A percentile compares a stretch with the other conserved stretches of the same genome.
These are phyloP conservation scores for Sporothrix euskadiensis DNA, from an alignment of 2,329 filamentous ascomycete genomes.

Conservation along the genomic window DNA sequence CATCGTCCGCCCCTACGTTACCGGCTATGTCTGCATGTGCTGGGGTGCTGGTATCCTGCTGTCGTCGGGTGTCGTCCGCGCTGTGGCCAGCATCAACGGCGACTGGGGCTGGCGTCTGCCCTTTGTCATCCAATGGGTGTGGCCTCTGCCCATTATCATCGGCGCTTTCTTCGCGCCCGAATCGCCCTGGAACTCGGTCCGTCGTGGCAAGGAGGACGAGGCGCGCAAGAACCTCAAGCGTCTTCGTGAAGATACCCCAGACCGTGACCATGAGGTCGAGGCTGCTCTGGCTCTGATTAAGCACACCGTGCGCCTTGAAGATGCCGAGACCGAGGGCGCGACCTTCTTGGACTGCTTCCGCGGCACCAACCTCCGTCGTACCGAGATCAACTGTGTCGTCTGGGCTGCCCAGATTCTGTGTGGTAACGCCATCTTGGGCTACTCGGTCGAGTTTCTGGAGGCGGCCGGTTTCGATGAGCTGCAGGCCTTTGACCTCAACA, in stretches of 20 bases:
- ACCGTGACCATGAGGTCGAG: slow-evolving; percentile 28
- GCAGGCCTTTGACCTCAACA: slow-evolving; percentile 40
- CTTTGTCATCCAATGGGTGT: slow-evolving; percentile 39
- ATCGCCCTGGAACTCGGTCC: slow-evolving; percentile 50
- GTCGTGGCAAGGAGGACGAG: slow-evolving; percentile 41
- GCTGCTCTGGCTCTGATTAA: slow-evolving; percentile 46
- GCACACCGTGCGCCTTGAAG: slow-evolving; percentile 47
- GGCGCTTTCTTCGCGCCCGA: slow-evolving; percentile 47
- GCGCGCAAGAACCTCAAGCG: slow-evolving; percentile 34
- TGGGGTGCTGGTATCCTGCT: slow-evolving; percentile 45
- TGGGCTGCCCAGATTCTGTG: slow-evolving; percentile 38
- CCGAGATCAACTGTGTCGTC: slow-evolving; percentile 47
- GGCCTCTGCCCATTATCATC: slow-evolving; percentile 46
- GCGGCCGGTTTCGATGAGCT: slow-evolving; percentile 37
- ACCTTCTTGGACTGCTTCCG: slow-evolving; percentile 53
- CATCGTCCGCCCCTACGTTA: slow-evolving; percentile 42
- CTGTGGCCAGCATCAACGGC: slow-evolving; percentile 38
- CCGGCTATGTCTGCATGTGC: slow-evolving; percentile 50
- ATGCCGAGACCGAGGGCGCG: slow-evolving; percentile 33
- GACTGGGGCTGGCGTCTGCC: slow-evolving; percentile 46
- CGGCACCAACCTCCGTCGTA: slow-evolving; percentile 47
- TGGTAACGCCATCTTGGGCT: slow-evolving; percentile 42
- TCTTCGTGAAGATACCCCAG: slow-evolving; percentile 38
- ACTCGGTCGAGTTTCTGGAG: slow-evolving; percentile 33
- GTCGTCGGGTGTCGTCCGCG: slow-evolving; percentile 44